Evolutionary conservation across 2,329 filamentous ascomycete genomes (phyloP).

Genomic region (Emericellopsis atlantica): DNA sequence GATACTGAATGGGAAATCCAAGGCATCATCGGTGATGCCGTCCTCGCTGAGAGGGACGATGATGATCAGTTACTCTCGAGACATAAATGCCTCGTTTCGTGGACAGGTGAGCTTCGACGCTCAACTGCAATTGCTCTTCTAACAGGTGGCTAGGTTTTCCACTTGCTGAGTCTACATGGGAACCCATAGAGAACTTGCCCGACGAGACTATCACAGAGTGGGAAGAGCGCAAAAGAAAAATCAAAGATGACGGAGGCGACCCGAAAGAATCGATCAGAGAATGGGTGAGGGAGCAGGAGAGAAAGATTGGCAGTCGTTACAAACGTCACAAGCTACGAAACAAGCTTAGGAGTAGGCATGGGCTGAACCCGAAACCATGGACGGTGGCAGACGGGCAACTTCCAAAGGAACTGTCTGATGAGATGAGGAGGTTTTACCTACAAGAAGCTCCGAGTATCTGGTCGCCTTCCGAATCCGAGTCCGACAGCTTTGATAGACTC

Average conservation of each 20-base stretch:
- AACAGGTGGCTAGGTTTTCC: constrained; percentile 11
- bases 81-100: no score
- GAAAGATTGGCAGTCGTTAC: constrained; percentile 1
- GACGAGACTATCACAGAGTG: constrained; percentile 26
- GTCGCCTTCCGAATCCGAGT: background rate
- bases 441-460: background rate
- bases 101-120: no score
- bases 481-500: no score
- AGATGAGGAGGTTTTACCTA: no score
- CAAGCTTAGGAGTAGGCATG: no score
- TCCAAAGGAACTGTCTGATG: no score
- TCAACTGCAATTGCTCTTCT: no score
- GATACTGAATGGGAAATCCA: constrained; percentile 26
- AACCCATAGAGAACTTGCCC: constrained; percentile 30
- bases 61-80: constrained; percentile 5
- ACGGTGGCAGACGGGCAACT: no score
- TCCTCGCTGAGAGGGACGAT: constrained; percentile 32
- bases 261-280: constrained; percentile 22
- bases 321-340: no score
- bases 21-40: constrained; percentile 26
- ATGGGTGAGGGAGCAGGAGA: constrained; percentile 20
- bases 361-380: no score
- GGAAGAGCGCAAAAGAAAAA: constrained; percentile 24
- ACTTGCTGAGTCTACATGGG: constrained; percentile 31
- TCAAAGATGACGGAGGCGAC: constrained; percentile 13